Conservation (phyloP, 164 flowering plant genomes). For the Brasenia schreberi region DNA sequence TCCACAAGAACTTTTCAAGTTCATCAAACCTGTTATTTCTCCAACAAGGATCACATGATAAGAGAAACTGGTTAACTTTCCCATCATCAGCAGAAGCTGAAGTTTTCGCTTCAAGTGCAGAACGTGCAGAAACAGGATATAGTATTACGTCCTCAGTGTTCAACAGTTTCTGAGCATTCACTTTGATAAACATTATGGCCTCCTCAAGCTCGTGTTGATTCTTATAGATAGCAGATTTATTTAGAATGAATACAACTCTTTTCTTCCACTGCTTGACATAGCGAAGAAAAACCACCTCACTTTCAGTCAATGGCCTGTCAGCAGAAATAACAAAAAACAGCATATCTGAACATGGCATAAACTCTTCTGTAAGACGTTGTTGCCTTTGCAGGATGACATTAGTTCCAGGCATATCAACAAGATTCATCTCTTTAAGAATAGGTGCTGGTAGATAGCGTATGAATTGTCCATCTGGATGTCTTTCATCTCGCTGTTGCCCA, state of each 20-base stretch:
- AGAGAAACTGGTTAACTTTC: conserved; percentile 11
- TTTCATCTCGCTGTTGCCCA: conserved; percentile 60
- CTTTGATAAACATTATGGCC: conserved; percentile 69
- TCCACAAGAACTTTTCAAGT: conserved; percentile 65
- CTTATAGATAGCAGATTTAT: conserved; percentile 77
- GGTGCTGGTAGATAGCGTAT: conserved; percentile 80
- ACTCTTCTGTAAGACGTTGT: conserved; percentile 93
- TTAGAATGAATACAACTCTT: conserved; percentile 79
- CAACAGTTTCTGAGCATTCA: conserved; percentile 53
- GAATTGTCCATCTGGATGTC: conserved; percentile 89
- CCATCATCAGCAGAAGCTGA: conserved; percentile 19
- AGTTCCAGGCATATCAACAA: conserved; percentile 97
- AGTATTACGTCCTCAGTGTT: conserved; percentile 52
- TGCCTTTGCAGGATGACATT: conserved; percentile 97
- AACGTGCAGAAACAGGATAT: conserved; percentile 85
- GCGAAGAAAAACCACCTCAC: conserved; percentile 88
- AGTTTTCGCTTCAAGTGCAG: conserved; percentile 74
- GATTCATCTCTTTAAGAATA: conserved; percentile 71
- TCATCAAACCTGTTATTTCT: conserved; percentile 36
- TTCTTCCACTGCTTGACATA: conserved; percentile 96
- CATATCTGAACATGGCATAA: conserved; percentile 94
- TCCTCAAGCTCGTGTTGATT: conserved; percentile 55
- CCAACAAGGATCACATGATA: conserved; percentile 20
- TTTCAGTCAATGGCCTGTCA: conserved; percentile 89
- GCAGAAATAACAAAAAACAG: conserved; percentile 91